These are phyloP conservation scores for Zygoascus bituminiphila DNA, from an alignment of 805 yeast genomes.

Conservation along the genomic window DNA sequence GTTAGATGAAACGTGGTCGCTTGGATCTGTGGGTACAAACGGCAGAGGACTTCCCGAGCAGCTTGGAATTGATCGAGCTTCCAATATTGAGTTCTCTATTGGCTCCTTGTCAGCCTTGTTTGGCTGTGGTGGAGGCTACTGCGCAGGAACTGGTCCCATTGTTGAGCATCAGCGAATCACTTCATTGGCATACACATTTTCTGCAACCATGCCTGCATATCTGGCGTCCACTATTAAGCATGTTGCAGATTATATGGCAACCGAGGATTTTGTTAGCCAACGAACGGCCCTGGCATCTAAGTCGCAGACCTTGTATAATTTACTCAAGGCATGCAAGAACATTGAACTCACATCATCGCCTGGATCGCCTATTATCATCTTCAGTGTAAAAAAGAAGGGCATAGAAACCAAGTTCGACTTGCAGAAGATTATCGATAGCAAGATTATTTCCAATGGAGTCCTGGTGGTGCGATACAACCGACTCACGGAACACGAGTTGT, in stretches of 20 bases:
- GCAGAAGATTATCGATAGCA: background rate
- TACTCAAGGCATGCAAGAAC: conserved; percentile 9
- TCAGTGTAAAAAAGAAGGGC: conserved; percentile 23
- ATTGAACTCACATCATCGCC: conserved; percentile 48
- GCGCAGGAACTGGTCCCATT: conserved; percentile 78
- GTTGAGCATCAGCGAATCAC: conserved; percentile 87
- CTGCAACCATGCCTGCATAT: conserved; percentile 92
- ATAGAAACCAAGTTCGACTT: conserved; percentile 21
- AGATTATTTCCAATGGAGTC: conserved; percentile 33
- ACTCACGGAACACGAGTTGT: conserved; percentile 62
- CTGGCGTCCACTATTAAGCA: conserved; percentile 41
- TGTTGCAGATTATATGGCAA: conserved; percentile 17
- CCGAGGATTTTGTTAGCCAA: background rate
- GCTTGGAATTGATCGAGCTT: conserved; percentile 49
- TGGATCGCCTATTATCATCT: conserved; percentile 61
- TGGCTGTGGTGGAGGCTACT: conserved; percentile 88
- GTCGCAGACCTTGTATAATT: conserved; percentile 5
- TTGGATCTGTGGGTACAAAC: conserved; percentile 76
- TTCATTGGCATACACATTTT: conserved; percentile 82
- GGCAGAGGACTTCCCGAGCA: conserved; percentile 85
- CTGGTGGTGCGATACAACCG: conserved; percentile 58
- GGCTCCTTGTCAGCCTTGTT: conserved; percentile 79
- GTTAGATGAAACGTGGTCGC: conserved; percentile 78
- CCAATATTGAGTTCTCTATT: conserved; percentile 71
- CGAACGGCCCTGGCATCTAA: conserved; percentile 4